These are phyloP conservation scores for Chytriomyces hyalinus DNA, from an alignment of 192 early-diverging fungal genomes.

Conservation along the genomic window DNA sequence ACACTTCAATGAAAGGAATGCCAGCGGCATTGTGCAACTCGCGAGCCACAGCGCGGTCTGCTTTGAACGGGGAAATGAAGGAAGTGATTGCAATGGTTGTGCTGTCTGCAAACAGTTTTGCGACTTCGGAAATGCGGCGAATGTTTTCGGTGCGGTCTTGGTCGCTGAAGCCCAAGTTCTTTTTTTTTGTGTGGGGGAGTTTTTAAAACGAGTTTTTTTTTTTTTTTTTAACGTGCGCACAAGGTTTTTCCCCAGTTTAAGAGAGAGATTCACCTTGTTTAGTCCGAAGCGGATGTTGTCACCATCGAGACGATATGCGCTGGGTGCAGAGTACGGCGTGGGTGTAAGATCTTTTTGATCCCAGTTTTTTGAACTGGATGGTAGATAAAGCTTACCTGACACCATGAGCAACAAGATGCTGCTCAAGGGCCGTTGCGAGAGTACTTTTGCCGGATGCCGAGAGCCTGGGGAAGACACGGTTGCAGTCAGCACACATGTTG, in stretches of 20 bases:
- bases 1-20: conserved; percentile 89
- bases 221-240: background rate
- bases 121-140: conserved; percentile 87
- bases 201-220: conserved; percentile 50
- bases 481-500: background rate
- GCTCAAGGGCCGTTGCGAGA: conserved; percentile 87
- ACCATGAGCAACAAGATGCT: conserved; percentile 76
- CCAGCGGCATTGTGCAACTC: conserved; percentile 74
- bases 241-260: conserved; percentile 9
- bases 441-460: conserved; percentile 96
- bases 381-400: conserved; percentile 31
- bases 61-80: conserved; percentile 88
- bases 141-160: conserved; percentile 95
- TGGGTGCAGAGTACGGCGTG: conserved; percentile 13
- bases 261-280: conserved; percentile 57
- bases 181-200: background rate
- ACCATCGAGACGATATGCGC: conserved; percentile 91
- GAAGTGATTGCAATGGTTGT: conserved; percentile 82
- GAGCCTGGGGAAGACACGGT: conserved; percentile 48
- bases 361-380: background rate
- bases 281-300: conserved; percentile 98
- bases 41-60: conserved; percentile 81
- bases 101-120: conserved; percentile 92
- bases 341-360: background rate
- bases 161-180: conserved; percentile 85